A percentile compares a stretch with the other conserved stretches of the same genome.
Conservation (phyloP, 192 early-diverging fungal species). For the Hyaloraphidium curvatum region DNA sequence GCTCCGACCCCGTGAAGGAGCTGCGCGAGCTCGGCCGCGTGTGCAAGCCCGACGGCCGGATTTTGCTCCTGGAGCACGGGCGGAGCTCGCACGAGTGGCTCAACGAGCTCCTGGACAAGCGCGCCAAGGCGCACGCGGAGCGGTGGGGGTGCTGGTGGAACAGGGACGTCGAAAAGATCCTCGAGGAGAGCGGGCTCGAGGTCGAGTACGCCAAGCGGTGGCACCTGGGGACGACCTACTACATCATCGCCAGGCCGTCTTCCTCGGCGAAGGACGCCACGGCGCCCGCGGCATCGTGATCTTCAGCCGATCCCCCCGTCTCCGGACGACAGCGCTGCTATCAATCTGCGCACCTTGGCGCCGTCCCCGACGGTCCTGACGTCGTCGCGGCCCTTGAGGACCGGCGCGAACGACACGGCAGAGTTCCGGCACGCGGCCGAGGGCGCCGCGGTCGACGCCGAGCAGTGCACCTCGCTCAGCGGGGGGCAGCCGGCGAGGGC, state of each 20-base stretch:
- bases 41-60: conserved; percentile 20
- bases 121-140: conserved; percentile 31
- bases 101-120: conserved; percentile 35
- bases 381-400: no score
- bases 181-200: conserved; percentile 30
- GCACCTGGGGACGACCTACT: conserved; percentile 48
- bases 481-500: no score
- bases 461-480: no score
- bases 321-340: no score
- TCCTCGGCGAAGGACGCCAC: no score
- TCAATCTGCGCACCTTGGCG: no score
- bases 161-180: conserved; percentile 29
- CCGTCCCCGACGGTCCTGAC: no score
- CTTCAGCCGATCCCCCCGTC: no score
- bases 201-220: conserved; percentile 24
- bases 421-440: no score
- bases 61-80: conserved; percentile 48
- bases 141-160: conserved; percentile 58
- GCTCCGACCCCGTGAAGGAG: conserved; percentile 25
- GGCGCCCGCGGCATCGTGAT: no score
- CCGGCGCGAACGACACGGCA: no score
- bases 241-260: conserved; percentile 23
- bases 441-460: no score
- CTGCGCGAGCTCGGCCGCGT: conserved; percentile 24
- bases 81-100: conserved; percentile 27